Base-by-base conservation (phyloP, 2,329 filamentous ascomycete genomes). In the Mycosphaerella sp. region DNA sequence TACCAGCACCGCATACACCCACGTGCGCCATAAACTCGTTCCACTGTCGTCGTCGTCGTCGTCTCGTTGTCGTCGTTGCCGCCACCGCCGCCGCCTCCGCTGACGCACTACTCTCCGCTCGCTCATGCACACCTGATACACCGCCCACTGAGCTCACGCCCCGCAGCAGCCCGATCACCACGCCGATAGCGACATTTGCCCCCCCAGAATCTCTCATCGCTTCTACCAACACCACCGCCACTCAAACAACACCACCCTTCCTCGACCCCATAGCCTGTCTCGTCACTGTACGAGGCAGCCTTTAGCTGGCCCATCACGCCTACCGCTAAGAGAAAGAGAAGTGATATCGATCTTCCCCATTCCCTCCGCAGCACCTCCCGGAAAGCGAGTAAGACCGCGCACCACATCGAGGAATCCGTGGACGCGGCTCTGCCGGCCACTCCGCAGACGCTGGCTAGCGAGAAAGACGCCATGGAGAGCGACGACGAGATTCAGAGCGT, bases 401-500 rank as follows among this genome's bases (percentile, higher is more conserved):
- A 57, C 58, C 64, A 65, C 57, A 64, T 67, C 58, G 40, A 48
- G 36, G 49, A 50, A 42, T 42, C 67, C 54, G 70, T 65, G 58
- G 67, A 70, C 61, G 67, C 68, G 61, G 66, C 65, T 56, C 62
- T 66, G 50, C 68, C 69, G 35, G 72, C 73, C 39, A 78, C 79
- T 36, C 81, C 82, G 17, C 79, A 67, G 62, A 67, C 57, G 48
- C 63, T 62, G 62, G 70, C 55, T 56, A 75, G 73, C 32, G 72
- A 64, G 49, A 63, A 60, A 44, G 40, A 41, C 30, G 41, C 27
- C 18, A 96, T 96, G 90, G 89, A 95, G 73, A 96, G 90, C 7
- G 91, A 97, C 63, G 89, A 96, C 65, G 91, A 96, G 54, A 90
- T 90, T 70, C 86, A 93, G 79, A 94, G 87, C 62, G 82, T 84